These are phyloP conservation scores for Nicotiana rustica DNA, from an alignment of 305 asterid species.

Conservation along the genomic window DNA sequence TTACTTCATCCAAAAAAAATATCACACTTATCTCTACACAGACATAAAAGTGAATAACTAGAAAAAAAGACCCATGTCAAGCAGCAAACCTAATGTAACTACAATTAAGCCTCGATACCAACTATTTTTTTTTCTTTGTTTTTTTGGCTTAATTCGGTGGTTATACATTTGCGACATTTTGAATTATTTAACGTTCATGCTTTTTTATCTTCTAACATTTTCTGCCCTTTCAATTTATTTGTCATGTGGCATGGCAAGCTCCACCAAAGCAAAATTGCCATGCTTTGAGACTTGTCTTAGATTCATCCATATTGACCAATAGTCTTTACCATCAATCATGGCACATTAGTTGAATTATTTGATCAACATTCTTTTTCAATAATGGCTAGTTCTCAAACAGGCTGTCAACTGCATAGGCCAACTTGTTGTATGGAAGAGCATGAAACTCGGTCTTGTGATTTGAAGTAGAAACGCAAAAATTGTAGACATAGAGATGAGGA, in stretches of 20 bases:
- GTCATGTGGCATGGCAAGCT: conserved; percentile 6
- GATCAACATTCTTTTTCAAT: conserved; percentile 1
- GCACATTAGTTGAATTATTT: neutral
- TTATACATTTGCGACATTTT: neutral
- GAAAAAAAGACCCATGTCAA: too few species aligned
- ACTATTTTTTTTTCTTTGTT: neutral
- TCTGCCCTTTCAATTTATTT: neutral
- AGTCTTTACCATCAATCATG: neutral
- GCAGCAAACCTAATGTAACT: neutral
- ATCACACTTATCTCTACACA: too few species aligned
- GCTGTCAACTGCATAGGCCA: neutral
- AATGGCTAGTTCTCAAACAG: neutral
- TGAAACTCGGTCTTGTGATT: neutral
- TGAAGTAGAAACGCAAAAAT: conserved; percentile 14
- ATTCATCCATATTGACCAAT: conserved; percentile 24
- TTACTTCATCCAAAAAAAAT: too few species aligned
- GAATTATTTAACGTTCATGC: neutral
- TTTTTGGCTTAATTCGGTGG: neutral
- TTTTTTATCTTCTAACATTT: neutral
- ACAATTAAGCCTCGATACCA: neutral
- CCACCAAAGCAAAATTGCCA: neutral
- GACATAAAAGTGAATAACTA: too few species aligned
- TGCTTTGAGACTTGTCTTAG: neutral
- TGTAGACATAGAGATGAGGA: neutral
- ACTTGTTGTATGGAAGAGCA: neutral